These are phyloP conservation scores for Phytophthora pinifolia DNA, from an alignment of 352 stramenopile species.

Conservation along the genomic window DNA sequence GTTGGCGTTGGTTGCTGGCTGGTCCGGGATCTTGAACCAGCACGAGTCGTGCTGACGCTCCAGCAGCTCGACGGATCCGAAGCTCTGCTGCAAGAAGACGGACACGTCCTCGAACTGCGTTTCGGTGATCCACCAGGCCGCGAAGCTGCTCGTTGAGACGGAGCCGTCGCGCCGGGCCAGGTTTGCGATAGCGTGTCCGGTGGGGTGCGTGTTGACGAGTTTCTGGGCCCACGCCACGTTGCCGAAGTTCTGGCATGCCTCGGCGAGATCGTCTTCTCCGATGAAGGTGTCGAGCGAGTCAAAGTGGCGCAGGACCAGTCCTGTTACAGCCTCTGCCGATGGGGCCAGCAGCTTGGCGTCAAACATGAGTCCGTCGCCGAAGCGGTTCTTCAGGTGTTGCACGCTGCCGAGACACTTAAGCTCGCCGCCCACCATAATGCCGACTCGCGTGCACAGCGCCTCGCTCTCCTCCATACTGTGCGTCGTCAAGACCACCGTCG, in stretches of 20 bases:
- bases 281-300: conserved; percentile 20
- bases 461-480: conserved; percentile 97
- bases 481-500: conserved; percentile 92
- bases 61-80: conserved; percentile 41
- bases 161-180: conserved; percentile 54
- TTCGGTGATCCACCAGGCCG: conserved; percentile 64
- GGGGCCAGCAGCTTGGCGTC: conserved; percentile 70
- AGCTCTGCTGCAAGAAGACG: conserved; percentile 41
- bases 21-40: conserved; percentile 58
- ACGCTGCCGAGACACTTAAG: conserved; percentile 84
- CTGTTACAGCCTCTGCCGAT: conserved; percentile 13
- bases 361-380: conserved; percentile 93
- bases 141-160: conserved; percentile 34
- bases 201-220: conserved; percentile 49
- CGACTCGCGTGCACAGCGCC: conserved; percentile 91
- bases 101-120: conserved; percentile 46
- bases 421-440: conserved; percentile 89
- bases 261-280: conserved; percentile 27
- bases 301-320: conserved; percentile 20
- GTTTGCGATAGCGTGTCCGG: conserved; percentile 55
- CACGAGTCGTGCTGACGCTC: conserved; percentile 74
- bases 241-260: conserved; percentile 46
- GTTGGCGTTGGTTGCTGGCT: conserved; percentile 2
- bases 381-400: conserved; percentile 96
- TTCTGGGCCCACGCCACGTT: conserved; percentile 38